These are phyloP conservation scores for Coniophora puteana DNA, from an alignment of 1,284 basidiomycete genomes.

Conservation along the genomic window DNA sequence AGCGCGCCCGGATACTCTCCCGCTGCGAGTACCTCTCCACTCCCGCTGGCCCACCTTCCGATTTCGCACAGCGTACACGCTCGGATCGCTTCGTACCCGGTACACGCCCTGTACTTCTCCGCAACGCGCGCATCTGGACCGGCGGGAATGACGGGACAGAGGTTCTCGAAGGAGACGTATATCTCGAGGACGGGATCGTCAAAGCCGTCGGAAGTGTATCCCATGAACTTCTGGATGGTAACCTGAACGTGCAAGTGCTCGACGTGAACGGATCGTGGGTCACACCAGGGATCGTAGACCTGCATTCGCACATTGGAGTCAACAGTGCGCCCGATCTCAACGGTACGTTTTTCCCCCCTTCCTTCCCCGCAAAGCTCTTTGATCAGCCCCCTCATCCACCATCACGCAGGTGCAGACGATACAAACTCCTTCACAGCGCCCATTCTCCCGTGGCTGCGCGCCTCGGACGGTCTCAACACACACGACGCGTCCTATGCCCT, in stretches of 20 bases:
- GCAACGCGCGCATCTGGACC: slow-evolving; percentile 83
- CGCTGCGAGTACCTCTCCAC: slow-evolving; percentile 43
- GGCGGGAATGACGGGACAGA: slow-evolving; percentile 59
- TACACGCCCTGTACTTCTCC: slow-evolving; percentile 56
- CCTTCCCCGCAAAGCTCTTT: neutral
- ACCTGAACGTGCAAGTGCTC: slow-evolving; percentile 42
- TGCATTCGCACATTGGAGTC: slow-evolving; percentile 80
- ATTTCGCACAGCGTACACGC: slow-evolving; percentile 47
- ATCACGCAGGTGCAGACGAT: slow-evolving; percentile 42
- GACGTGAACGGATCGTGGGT: slow-evolving; percentile 64
- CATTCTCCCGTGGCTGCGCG: slow-evolving; percentile 52
- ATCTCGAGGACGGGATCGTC: slow-evolving; percentile 53
- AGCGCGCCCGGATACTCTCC: slow-evolving; percentile 31
- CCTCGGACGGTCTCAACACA: slow-evolving; percentile 48
- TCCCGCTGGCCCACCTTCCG: slow-evolving; percentile 43
- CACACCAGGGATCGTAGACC: slow-evolving; percentile 70
- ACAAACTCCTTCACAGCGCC: slow-evolving; percentile 55
- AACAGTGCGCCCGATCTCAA: slow-evolving; percentile 53
- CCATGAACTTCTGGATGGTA: slow-evolving; percentile 27
- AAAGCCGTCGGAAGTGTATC: slow-evolving; percentile 39
- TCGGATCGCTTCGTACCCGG: slow-evolving; percentile 70
- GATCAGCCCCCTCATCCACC: neutral
- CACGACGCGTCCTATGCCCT: slow-evolving; percentile 47
- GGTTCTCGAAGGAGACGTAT: slow-evolving; percentile 54
- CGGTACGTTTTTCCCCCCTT: slow-evolving; percentile 29